Conservation (phyloP, 2,329 filamentous ascomycete genomes). For the Fusarium nelsonii region DNA sequence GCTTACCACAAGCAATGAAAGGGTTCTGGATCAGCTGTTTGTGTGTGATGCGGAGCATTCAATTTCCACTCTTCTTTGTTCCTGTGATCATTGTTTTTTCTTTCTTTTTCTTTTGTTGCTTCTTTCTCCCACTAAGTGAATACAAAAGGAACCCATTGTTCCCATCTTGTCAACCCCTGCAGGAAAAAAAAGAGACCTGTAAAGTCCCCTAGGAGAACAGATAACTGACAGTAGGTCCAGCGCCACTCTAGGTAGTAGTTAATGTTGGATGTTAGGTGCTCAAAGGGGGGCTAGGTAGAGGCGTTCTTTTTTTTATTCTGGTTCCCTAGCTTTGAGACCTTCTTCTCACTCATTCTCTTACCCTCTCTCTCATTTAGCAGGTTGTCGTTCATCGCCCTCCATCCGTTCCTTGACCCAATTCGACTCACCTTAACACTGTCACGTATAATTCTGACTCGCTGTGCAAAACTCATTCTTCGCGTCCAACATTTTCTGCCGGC, state of each 20-base stretch:
- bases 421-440: conserved; percentile 31
- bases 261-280: neutral
- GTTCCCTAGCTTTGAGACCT: conserved; percentile 31
- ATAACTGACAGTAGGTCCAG: neutral
- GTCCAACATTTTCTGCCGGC: conserved; percentile 9
- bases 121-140: conserved; percentile 17
- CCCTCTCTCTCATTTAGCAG: neutral
- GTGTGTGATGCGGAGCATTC: neutral
- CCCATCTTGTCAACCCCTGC: neutral
- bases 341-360: conserved; percentile 18
- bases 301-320: conserved; percentile 27
- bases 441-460: conserved; percentile 36
- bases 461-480: conserved; percentile 37
- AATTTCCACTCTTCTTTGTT: conserved; percentile 29
- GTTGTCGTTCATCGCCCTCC: conserved; percentile 2
- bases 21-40: conserved; percentile 4
- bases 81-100: conserved; percentile 5
- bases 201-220: conserved; percentile 24
- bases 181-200: conserved; percentile 1
- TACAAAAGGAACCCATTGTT: conserved; percentile 29
- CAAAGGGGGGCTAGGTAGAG: conserved; percentile 21
- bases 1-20: neutral
- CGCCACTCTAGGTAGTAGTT: neutral
- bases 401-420: conserved; percentile 37
- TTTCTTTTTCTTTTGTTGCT: neutral